Base-by-base conservation (phyloP, 805 yeast species). In the Metschnikowia matae region DNA sequence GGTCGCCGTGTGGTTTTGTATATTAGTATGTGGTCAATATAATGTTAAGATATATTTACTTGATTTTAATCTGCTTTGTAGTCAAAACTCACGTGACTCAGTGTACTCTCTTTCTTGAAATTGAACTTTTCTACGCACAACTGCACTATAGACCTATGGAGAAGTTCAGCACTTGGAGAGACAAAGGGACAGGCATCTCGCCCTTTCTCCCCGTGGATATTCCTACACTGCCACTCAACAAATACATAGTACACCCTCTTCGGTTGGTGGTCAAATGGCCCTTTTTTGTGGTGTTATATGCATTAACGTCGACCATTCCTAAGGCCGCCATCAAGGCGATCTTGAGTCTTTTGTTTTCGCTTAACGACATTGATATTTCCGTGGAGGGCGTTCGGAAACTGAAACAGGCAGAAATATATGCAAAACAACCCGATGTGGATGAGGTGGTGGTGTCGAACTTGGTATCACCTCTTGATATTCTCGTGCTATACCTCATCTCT, bases 181-280 rank as follows among this genome's bases (percentile, higher is more conserved):
- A 89, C 63, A 87, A 83, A 54, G 94, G 92, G 4, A 90, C 97
- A 1, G 97, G 97, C n/a, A 87, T 90, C 34, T 84, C 96, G 0
- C 97, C 97, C 2, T 89, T 89, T 57, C 72, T 86, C 69, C 96
- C 96, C 0, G 56, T 64, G 0, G 57, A 69, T n/a, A 52, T 63
- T 39, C 62, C 75, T 3, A 48, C 52, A 31, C 35, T 52, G 13
- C 21, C 53, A 2, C 3, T 51, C 10, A 26, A 51, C 6, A 54
- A 55, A 21, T 48, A 48, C 26, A 34, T 59, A 3, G 38, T 50
- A 14, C 54, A 52, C 23, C 53, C 55, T 6, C 35, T 51, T 3
- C n/a, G 57, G 20, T 44, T 59, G 48, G 44, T 63, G 10, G 21
- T 67, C n/a, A 70, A 70, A 53, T 52, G 67, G 32, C 77, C 76